Percentiles rank a stretch among this genome's conserved stretches.
phyloP scores from a whole-genome alignment of 305 asterid species.

The Fraxinus albicans region DNA sequence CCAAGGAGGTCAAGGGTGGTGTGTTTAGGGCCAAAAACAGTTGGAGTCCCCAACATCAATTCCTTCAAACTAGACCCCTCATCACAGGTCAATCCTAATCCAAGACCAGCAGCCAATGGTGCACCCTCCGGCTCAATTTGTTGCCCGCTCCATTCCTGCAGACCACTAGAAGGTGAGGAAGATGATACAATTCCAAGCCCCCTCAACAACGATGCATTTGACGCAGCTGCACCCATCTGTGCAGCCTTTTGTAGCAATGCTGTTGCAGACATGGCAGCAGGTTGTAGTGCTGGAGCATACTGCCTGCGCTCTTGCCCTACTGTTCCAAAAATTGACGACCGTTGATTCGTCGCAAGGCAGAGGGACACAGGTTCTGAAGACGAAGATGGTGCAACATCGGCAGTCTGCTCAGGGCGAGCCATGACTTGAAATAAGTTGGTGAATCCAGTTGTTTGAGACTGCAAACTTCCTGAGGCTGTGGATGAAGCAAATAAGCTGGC shows the following conservation, averaged over 20 bases:
- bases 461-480: slow-evolving; percentile 51
- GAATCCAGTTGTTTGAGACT: slow-evolving; percentile 51
- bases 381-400: slow-evolving; percentile 38
- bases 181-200: slow-evolving; percentile 71
- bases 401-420: slow-evolving; percentile 33
- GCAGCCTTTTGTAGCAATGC: slow-evolving; percentile 92
- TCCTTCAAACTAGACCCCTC: slow-evolving; percentile 75
- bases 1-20: slow-evolving; percentile 91
- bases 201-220: slow-evolving; percentile 67
- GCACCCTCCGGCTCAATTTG: slow-evolving; percentile 44
- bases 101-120: slow-evolving; percentile 60
- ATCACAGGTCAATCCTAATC: slow-evolving; percentile 67
- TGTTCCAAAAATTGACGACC: slow-evolving; percentile 59
- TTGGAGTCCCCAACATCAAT: slow-evolving; percentile 78
- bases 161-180: slow-evolving; percentile 36
- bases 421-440: slow-evolving; percentile 42
- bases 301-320: slow-evolving; percentile 70
- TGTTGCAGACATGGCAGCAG: slow-evolving; percentile 86
- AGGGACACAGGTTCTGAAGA: slow-evolving; percentile 68
- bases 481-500: slow-evolving; percentile 81
- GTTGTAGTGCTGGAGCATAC: slow-evolving; percentile 60
- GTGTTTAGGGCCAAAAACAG: slow-evolving; percentile 80
- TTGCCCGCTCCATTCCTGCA: slow-evolving; percentile 48
- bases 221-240: slow-evolving; percentile 69
- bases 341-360: slow-evolving; percentile 66